Evolutionary conservation across 768 basidiomycete species (phyloP).

Genomic region (Wakefieldia striispora): DNA sequence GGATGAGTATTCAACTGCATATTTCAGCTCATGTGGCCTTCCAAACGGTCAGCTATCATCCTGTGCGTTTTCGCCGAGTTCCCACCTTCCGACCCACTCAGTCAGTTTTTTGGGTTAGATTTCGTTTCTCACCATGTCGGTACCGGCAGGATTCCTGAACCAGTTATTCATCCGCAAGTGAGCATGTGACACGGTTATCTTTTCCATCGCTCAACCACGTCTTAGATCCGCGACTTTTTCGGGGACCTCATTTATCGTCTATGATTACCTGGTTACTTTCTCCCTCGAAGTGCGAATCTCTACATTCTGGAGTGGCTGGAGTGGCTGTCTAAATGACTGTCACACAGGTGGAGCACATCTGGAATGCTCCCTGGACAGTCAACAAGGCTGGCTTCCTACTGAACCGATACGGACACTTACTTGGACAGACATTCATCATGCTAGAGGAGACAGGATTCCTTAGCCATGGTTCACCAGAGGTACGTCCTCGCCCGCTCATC

Average conservation of each 20-base stretch:
- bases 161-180: neutral
- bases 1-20: too few species aligned
- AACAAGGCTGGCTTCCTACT: slow-evolving; percentile 8
- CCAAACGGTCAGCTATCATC: too few species aligned
- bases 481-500: too few species aligned
- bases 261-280: too few species aligned
- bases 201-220: neutral
- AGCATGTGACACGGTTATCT: neutral
- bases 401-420: slow-evolving; percentile 12
- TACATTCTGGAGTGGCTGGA: neutral
- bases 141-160: neutral
- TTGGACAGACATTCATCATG: slow-evolving; percentile 18
- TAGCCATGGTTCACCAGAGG: neutral
- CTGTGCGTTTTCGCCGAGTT: too few species aligned
- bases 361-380: slow-evolving; percentile 12
- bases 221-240: too few species aligned
- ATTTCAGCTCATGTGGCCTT: too few species aligned
- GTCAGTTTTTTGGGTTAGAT: neutral
- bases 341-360: slow-evolving; percentile 11
- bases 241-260: too few species aligned
- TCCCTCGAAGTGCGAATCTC: too few species aligned
- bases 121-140: slow-evolving; percentile 1
- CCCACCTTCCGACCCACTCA: neutral
- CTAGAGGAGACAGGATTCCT: slow-evolving; percentile 23
- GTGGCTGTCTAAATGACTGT: neutral